Evolutionary conservation across 2,329 filamentous ascomycete genomes (phyloP), one percentile per base, ranked within the genome.

Genomic region (Botryosphaeria agaves): DNA sequence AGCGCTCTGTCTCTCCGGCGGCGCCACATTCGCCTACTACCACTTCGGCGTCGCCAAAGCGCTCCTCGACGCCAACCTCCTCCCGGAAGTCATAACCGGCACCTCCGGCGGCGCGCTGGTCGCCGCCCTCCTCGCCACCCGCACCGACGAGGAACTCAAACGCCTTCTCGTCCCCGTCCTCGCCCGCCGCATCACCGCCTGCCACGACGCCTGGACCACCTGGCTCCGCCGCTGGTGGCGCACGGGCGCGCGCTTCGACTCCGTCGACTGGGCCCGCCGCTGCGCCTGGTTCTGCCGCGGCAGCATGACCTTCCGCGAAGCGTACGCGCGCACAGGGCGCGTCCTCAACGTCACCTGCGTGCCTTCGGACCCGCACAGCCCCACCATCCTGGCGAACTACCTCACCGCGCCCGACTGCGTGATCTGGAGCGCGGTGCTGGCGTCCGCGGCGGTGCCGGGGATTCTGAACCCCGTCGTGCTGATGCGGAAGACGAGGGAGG

Each of bases 281-380:
- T 82, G 77, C 46, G 72, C 74, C 36, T 98, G 89, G 89, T 95
- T 89, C 62, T 81, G 80, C 25, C 69, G 74, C 41, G 89, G 89
- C 18, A 91, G 80, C 25, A 78, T 87, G 62, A 98, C 89, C 0
- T 98, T 98, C 51, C 73, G 76, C 32, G 89, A 98, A 57, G 89
- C 89, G 3, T 95, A 92, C 51, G 75, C 92, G 53, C 72, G 85
- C 28, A 95, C 89, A 0, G 89, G 89, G 0, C 77, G 89, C 14
- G 89, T 95, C 37, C 65, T 98, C 30, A 98, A 98, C 52, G 84
- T 98, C 7, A 83, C 82, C 5, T 98, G 89, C 51, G 83, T 98
- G 2, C 89, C 89, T 1, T 85, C 87, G 0, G 89, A 98, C 49
- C 89, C 87, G 12, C 84, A 98, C 53, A 91, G 82, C 26, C 87